These are phyloP conservation scores for Cenchrus americanus DNA, from an alignment of 176 grass and related monocot genomes.

Conservation along the genomic window DNA sequence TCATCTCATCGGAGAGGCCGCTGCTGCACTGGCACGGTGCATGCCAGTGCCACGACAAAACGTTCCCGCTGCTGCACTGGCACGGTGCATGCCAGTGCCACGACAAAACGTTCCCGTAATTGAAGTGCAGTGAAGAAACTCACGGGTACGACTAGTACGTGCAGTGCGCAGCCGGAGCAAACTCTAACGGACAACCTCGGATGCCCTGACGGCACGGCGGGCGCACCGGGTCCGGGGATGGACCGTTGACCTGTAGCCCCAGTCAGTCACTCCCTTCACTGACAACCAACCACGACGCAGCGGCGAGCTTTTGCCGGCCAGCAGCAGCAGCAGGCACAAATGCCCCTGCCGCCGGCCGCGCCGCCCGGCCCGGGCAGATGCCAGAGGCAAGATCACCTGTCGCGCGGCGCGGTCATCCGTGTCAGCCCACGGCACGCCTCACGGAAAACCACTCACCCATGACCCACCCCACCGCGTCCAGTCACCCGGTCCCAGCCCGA, in stretches of 20 bases:
- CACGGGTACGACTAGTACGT: neutral
- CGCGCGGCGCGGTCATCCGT: neutral
- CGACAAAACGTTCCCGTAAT: neutral
- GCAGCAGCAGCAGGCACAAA: neutral
- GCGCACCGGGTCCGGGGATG: neutral
- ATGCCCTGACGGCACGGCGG: neutral
- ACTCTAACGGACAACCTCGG: constrained; percentile 1
- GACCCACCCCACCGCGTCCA: neutral
- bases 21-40: too few relatives aligned
- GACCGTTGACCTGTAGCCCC: neutral
- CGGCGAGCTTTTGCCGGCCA: neutral
- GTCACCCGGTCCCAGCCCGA: too few relatives aligned
- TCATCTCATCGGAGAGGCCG: too few relatives aligned
- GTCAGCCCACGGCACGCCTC: neutral
- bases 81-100: too few relatives aligned
- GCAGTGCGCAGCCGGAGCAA: neutral
- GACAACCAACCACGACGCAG: too few relatives aligned
- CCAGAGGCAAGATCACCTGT: neutral
- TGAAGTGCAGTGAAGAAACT: neutral
- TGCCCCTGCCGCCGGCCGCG: too few relatives aligned
- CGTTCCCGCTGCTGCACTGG: too few relatives aligned
- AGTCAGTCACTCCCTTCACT: neutral
- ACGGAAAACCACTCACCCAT: neutral
- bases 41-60: too few relatives aligned
- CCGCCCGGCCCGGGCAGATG: too few relatives aligned